Evolutionary conservation across 495 filamentous ascomycete genomes (phyloP).

Genomic region (Alectoria sarmentosa): DNA sequence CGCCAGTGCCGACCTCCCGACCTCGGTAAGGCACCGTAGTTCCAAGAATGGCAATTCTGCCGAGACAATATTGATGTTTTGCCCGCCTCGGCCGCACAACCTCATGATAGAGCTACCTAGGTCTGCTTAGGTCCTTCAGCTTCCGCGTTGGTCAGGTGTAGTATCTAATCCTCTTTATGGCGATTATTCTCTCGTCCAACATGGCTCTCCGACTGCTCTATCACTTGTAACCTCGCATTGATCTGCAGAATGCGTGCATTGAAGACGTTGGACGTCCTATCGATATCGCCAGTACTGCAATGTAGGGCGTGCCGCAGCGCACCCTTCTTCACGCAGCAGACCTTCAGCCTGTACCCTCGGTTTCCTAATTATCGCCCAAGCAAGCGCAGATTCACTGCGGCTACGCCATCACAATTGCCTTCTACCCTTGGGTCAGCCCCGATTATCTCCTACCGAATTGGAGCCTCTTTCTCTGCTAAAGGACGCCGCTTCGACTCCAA

Average conservation of each 20-base stretch:
- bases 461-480: constrained; percentile 67
- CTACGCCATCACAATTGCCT: constrained; percentile 5
- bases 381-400: constrained; percentile 7
- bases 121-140: neutral
- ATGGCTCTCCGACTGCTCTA: neutral
- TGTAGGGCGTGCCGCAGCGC: neutral
- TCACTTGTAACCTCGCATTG: neutral
- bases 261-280: neutral
- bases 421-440: constrained; percentile 24
- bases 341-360: neutral
- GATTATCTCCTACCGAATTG: constrained; percentile 43
- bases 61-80: neutral
- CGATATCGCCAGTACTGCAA: neutral
- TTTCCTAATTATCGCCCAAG: neutral
- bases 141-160: neutral
- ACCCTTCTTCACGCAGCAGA: neutral
- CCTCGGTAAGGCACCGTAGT: too few relatives aligned
- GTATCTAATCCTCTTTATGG: neutral
- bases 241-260: neutral
- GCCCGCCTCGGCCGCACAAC: too few relatives aligned
- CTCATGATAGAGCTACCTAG: too few relatives aligned
- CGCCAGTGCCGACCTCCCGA: too few relatives aligned
- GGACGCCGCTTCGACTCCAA: constrained; percentile 61
- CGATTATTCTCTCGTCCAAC: neutral
- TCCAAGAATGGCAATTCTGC: neutral